Evolutionary conservation across 2,329 filamentous ascomycete species (phyloP).

Genomic region (Ceratocystis alfenasii): DNA sequence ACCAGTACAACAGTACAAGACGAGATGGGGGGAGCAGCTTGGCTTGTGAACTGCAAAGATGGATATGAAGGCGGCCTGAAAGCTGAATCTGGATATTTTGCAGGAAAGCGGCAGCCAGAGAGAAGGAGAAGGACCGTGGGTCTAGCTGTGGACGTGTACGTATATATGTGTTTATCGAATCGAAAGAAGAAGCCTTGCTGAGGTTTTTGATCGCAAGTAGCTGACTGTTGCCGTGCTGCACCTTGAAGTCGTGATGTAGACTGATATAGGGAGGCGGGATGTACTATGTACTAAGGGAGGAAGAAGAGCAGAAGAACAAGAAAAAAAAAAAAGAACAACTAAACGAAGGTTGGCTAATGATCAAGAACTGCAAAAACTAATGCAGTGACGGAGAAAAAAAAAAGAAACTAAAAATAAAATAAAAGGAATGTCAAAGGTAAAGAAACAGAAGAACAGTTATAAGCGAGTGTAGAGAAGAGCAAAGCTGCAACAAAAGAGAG

Average conservation of each 20-base stretch:
- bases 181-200: not conserved
- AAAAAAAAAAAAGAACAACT: not conserved
- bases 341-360: not conserved
- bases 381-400: not conserved
- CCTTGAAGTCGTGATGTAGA: not conserved
- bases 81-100: not conserved
- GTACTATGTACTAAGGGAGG: not conserved
- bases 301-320: not conserved
- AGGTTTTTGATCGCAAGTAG: not conserved
- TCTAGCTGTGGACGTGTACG: not conserved
- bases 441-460: not conserved
- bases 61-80: not conserved
- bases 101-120: not conserved
- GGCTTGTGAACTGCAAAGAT: not conserved
- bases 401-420: constrained; percentile 5
- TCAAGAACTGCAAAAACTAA: not conserved
- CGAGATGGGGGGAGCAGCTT: not conserved
- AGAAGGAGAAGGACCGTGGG: not conserved
- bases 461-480: constrained; percentile 8
- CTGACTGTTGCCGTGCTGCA: not conserved
- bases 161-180: too few relatives aligned
- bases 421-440: constrained; percentile 1
- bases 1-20: not conserved
- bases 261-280: not conserved
- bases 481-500: not conserved